phyloP scores from a whole-genome alignment of 2,329 filamentous ascomycete species.

The Penicillium psychrosexuale region DNA sequence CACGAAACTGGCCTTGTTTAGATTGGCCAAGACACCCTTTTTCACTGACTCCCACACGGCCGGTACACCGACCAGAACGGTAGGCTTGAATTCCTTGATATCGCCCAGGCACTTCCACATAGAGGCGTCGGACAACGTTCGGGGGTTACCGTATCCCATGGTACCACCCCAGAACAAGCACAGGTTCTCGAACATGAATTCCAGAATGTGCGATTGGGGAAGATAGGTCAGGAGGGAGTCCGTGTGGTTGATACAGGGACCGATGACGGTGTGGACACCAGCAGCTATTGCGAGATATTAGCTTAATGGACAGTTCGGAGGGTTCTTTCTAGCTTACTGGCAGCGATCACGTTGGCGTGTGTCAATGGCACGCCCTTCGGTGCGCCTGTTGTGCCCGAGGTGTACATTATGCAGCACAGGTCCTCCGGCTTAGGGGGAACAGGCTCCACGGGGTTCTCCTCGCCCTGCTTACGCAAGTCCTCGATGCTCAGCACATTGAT shows the following conservation, averaged over 20 bases:
- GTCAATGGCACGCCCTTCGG: slow-evolving; percentile 86
- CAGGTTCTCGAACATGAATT: slow-evolving; percentile 92
- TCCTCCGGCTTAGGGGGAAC: slow-evolving; percentile 71
- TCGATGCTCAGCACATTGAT: slow-evolving; percentile 55
- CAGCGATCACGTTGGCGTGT: slow-evolving; percentile 76
- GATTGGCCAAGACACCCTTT: slow-evolving; percentile 83
- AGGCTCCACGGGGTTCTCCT: slow-evolving; percentile 68
- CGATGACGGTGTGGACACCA: slow-evolving; percentile 74
- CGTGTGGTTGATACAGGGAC: slow-evolving; percentile 69
- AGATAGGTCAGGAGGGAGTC: slow-evolving; percentile 87
- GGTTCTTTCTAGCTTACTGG: slow-evolving; percentile 52
- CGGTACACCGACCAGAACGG: slow-evolving; percentile 88
- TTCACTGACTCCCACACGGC: slow-evolving; percentile 97
- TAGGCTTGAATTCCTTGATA: slow-evolving; percentile 86
- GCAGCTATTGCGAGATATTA: slow-evolving; percentile 54
- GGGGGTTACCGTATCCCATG: slow-evolving; percentile 88
- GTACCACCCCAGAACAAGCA: slow-evolving; percentile 85
- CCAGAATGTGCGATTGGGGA: slow-evolving; percentile 91
- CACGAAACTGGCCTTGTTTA: slow-evolving; percentile 68
- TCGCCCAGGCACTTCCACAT: slow-evolving; percentile 90
- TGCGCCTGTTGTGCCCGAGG: slow-evolving; percentile 82
- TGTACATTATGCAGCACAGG: slow-evolving; percentile 77
- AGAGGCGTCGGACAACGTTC: slow-evolving; percentile 80
- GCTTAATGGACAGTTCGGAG: slow-evolving; percentile 11
- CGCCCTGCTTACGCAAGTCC: slow-evolving; percentile 52